Base-by-base conservation (phyloP, 2,329 filamentous ascomycete species). In the Golovinomyces cichoracearum region DNA sequence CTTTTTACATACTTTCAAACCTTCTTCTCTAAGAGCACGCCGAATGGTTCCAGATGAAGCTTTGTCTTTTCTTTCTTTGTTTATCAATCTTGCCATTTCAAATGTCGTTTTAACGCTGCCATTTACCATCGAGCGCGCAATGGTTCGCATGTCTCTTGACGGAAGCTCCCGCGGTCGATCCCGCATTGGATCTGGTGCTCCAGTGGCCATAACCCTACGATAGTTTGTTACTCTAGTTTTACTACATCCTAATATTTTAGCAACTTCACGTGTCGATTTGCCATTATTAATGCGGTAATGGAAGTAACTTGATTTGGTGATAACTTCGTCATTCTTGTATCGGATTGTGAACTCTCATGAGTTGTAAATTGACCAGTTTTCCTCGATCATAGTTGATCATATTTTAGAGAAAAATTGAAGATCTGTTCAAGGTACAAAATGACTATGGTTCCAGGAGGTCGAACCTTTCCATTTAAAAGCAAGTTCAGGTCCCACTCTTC, bases 241-340 rank as follows among this genome's bases (percentile, higher is more conserved):
- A 44, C 22, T 10, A 26, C 40, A 44, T 44, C 40, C 40, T 25
- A 44, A 19, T 44, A 26, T 25, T 44, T 25, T 25, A 3, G 40
- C 40, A 44, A 44, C 22, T 44, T 44, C 40, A 23, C 22, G 19
- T 22, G 40, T 44, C 26, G 40, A 44, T 44, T 44, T 44, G 40
- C 40, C 21, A 26, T 44, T 13, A 25, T 44, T 26, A 44, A 25
- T 44, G 21, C 15, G 40, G 21, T 26, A 13, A 44, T 41, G n/a
- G 40, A 26, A 44, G 21, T 44, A 44, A 26, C 22, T n/a, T n/a
- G n/a, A n/a, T n/a, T n/a, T n/a, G n/a, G n/a, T n/a, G n/a, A n/a
- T n/a, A n/a, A n/a, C n/a, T n/a, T n/a, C n/a, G n/a, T n/a, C n/a
- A n/a, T n/a, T n/a, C n/a, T n/a, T n/a, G n/a, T n/a, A n/a, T n/a